A percentile compares a stretch with the other conserved stretches of the same genome.
Evolutionary conservation across 2,329 filamentous ascomycete species (phyloP).

Genomic region (Colletotrichum sojae): DNA sequence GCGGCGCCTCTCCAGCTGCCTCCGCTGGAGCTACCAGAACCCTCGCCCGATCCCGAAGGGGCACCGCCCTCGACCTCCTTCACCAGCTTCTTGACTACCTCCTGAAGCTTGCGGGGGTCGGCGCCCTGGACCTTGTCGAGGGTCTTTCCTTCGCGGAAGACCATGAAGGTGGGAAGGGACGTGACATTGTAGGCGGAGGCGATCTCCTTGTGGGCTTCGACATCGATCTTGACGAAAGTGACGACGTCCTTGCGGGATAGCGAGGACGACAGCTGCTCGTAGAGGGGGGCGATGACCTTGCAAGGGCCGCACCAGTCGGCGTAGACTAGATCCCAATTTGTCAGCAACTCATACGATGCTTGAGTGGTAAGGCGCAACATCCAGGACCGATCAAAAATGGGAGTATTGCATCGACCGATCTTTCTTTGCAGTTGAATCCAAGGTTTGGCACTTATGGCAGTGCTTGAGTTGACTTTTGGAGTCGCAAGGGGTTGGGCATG

Average conservation of each 20-base stretch:
- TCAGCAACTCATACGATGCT: slow-evolving; percentile 40
- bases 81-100: slow-evolving; percentile 79
- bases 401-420: background rate
- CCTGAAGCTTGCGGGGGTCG: slow-evolving; percentile 78
- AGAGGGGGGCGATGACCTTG: slow-evolving; percentile 86
- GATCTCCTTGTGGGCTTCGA: slow-evolving; percentile 81
- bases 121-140: slow-evolving; percentile 81
- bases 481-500: slow-evolving; percentile 42
- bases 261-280: slow-evolving; percentile 80
- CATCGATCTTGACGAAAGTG: slow-evolving; percentile 90
- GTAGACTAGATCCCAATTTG: slow-evolving; percentile 74
- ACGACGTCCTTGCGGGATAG: slow-evolving; percentile 81
- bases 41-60: slow-evolving; percentile 54
- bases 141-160: slow-evolving; percentile 81
- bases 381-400: background rate
- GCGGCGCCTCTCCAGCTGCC: slow-evolving; percentile 80
- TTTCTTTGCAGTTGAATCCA: background rate
- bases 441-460: background rate
- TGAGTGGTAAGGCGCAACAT: background rate
- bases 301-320: slow-evolving; percentile 90
- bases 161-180: slow-evolving; percentile 90
- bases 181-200: slow-evolving; percentile 80
- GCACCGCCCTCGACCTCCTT: slow-evolving; percentile 68
- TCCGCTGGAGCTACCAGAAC: slow-evolving; percentile 59
- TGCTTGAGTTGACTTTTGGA: background rate